Conservation (phyloP, 2,329 filamentous ascomycete genomes). For the Aspergillus clavatus region DNA sequence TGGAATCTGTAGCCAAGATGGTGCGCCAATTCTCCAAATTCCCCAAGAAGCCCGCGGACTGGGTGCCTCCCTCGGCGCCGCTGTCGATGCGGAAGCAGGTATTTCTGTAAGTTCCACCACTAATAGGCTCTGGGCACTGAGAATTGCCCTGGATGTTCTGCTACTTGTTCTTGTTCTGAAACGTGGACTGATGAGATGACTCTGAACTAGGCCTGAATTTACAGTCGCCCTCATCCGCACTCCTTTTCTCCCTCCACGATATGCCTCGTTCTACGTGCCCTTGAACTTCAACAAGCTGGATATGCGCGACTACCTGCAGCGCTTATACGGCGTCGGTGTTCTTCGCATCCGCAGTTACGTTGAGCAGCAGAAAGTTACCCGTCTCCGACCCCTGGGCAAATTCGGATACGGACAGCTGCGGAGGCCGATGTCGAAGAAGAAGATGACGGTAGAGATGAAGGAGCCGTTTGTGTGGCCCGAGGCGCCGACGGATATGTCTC, state of each 20-base stretch:
- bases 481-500: conserved; percentile 55
- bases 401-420: conserved; percentile 55
- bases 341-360: conserved; percentile 73
- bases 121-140: too few relatives aligned
- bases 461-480: conserved; percentile 86
- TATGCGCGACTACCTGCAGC: conserved; percentile 86
- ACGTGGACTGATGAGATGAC: too few relatives aligned
- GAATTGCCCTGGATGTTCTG: too few relatives aligned
- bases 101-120: conserved; percentile 51
- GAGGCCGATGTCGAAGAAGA: conserved; percentile 71
- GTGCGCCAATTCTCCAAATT: conserved; percentile 27
- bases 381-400: conserved; percentile 28
- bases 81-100: conserved; percentile 40
- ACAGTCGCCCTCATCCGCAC: conserved; percentile 73
- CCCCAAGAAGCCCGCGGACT: conserved; percentile 23
- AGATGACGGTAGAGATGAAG: conserved; percentile 89
- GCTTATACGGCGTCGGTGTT: conserved; percentile 73
- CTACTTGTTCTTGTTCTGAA: too few relatives aligned
- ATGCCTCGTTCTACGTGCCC: conserved; percentile 86
- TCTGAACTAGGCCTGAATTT: conserved; percentile 81
- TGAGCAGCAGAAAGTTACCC: conserved; percentile 61
- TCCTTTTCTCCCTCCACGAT: conserved; percentile 66
- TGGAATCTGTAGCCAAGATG: conserved; percentile 18
- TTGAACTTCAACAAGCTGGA: conserved; percentile 95
- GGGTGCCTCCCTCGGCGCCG: conserved; percentile 23